A percentile compares a stretch with the other conserved stretches of the same genome.
phyloP scores from a whole-genome alignment of 2,329 filamentous ascomycete genomes.

The Xylariaceae sp. region DNA sequence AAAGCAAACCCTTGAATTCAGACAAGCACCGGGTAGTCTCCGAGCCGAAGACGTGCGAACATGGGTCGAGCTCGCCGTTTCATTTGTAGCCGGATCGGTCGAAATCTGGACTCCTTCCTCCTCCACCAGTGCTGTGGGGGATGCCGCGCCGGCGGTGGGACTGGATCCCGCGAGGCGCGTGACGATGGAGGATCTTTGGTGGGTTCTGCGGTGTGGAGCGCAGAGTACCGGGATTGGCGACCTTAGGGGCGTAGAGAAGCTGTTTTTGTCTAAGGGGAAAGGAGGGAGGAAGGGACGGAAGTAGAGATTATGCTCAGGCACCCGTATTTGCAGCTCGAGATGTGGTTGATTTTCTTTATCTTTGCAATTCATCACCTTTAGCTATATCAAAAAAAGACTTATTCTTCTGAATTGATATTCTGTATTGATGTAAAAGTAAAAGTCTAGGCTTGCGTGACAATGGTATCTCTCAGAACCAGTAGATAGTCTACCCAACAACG shows the following conservation, averaged over 20 bases:
- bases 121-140: not conserved
- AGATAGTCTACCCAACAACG: too few relatives aligned
- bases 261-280: slow-evolving; percentile 1
- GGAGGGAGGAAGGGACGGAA: not conserved
- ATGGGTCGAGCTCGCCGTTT: slow-evolving; percentile 32
- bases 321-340: too few relatives aligned
- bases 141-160: not conserved
- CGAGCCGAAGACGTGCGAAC: slow-evolving; percentile 28
- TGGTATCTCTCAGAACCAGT: too few relatives aligned
- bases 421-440: too few relatives aligned
- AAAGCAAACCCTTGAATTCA: slow-evolving; percentile 35
- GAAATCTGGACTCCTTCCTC: not conserved
- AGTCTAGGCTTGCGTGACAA: too few relatives aligned
- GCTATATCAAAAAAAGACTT: too few relatives aligned
- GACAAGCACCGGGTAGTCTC: slow-evolving; percentile 34
- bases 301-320: too few relatives aligned
- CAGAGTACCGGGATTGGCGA: slow-evolving; percentile 6
- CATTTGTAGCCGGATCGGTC: slow-evolving; percentile 31
- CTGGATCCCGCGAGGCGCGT: not conserved
- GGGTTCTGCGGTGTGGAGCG: slow-evolving; percentile 7
- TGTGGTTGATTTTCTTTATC: too few relatives aligned
- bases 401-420: too few relatives aligned
- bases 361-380: too few relatives aligned
- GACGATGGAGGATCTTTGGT: slow-evolving; percentile 12
- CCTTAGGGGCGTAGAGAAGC: slow-evolving; percentile 4